phyloP scores from a whole-genome alignment of 768 basidiomycete species.

The Boletus reticuloceps region DNA sequence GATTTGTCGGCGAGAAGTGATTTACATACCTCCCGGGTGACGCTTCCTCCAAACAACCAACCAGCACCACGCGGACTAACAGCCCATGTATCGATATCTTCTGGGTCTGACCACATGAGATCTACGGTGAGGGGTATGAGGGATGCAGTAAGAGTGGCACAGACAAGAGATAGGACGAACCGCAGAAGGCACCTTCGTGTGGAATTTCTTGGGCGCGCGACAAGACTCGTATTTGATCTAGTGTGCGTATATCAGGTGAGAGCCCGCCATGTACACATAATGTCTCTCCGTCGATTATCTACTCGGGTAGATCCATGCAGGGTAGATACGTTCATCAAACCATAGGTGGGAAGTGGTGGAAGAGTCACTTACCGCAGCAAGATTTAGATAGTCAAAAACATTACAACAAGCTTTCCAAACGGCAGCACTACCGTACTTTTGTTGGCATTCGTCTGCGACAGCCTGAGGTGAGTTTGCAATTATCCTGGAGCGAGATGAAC shows the following conservation, averaged over 20 bases:
- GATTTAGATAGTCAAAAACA: constrained; percentile 93
- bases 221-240: constrained; percentile 91
- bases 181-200: constrained; percentile 98
- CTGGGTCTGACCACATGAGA: constrained; percentile 98
- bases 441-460: constrained; percentile 86
- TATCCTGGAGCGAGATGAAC: neutral
- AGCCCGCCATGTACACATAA: constrained; percentile 96
- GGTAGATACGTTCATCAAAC: neutral
- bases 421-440: constrained; percentile 92
- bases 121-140: constrained; percentile 42
- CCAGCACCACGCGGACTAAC: constrained; percentile 96
- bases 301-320: neutral
- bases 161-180: constrained; percentile 35
- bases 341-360: neutral
- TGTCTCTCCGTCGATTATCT: constrained; percentile 93
- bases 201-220: constrained; percentile 97
- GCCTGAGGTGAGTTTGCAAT: neutral
- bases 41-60: constrained; percentile 87
- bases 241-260: constrained; percentile 91
- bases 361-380: constrained; percentile 72
- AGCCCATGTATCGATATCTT: constrained; percentile 95
- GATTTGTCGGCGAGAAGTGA: neutral
- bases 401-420: constrained; percentile 98
- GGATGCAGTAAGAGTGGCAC: neutral
- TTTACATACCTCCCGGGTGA: constrained; percentile 71